Conservation (phyloP, 805 yeast genomes). For the Hermanozyma aechmeae region DNA sequence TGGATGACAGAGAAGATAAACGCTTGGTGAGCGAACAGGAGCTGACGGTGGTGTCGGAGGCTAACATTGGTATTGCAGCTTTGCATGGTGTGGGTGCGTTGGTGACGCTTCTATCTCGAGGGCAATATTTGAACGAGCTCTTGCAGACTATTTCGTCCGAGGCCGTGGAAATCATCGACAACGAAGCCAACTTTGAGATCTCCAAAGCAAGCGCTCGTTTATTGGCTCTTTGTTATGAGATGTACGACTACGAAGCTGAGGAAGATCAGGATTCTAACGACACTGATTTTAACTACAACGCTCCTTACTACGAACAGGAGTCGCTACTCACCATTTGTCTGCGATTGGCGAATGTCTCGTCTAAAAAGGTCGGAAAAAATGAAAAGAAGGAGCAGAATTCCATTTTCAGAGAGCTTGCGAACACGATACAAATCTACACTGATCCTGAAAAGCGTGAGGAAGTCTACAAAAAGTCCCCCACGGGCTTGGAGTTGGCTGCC, state of each 20-base stretch:
- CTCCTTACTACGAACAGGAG: slow-evolving; percentile 48
- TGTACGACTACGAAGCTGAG: slow-evolving; percentile 35
- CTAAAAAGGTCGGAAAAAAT: slow-evolving; percentile 51
- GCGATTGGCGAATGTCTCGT: slow-evolving; percentile 39
- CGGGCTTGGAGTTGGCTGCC: slow-evolving; percentile 24
- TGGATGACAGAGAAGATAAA: slow-evolving; percentile 28
- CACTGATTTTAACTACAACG: slow-evolving; percentile 33
- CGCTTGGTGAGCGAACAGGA: slow-evolving; percentile 24
- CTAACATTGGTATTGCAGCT: slow-evolving; percentile 30
- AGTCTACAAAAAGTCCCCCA: slow-evolving; percentile 24
- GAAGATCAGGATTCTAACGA: slow-evolving; percentile 29
- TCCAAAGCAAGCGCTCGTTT: slow-evolving; percentile 47
- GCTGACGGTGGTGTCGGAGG: slow-evolving; percentile 21
- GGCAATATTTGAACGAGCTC: slow-evolving; percentile 32
- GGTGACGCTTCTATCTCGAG: slow-evolving; percentile 34
- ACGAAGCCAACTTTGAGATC: slow-evolving; percentile 33
- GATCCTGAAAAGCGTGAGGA: slow-evolving; percentile 24
- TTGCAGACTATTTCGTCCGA: slow-evolving; percentile 21
- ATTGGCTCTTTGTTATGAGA: slow-evolving; percentile 48
- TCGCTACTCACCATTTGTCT: slow-evolving; percentile 32
- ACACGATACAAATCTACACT: slow-evolving; percentile 35
- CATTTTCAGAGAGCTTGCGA: slow-evolving; percentile 47
- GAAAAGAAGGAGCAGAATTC: slow-evolving; percentile 54
- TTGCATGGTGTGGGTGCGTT: slow-evolving; percentile 39
- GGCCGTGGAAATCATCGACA: slow-evolving; percentile 33